phyloP scores from a whole-genome alignment of 768 basidiomycete species.

The Suillus alpinus region DNA sequence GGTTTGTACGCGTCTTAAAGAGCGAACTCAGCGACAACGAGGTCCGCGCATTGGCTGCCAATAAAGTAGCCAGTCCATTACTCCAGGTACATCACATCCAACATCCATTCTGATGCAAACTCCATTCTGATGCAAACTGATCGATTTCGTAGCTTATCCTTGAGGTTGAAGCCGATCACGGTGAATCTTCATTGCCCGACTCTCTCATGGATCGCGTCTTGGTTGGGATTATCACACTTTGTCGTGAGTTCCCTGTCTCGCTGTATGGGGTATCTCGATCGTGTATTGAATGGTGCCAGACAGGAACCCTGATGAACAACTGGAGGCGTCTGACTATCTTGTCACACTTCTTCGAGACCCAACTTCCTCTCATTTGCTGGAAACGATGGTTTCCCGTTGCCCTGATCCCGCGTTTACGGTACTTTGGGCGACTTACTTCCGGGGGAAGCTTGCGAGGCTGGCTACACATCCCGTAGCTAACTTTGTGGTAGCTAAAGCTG shows the following conservation, averaged over 20 bases:
- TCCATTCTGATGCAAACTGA: constrained; percentile 8
- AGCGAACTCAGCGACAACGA: constrained; percentile 63
- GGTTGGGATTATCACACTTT: constrained; percentile 67
- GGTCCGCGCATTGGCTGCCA: constrained; percentile 70
- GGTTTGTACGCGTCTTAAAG: constrained; percentile 51
- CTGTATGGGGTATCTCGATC: neutral
- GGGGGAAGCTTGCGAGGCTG: constrained; percentile 66
- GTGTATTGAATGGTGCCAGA: constrained; percentile 29
- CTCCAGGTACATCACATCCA: constrained; percentile 51
- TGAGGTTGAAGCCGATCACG: constrained; percentile 75
- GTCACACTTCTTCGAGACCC: constrained; percentile 79
- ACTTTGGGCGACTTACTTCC: constrained; percentile 80
- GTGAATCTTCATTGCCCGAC: constrained; percentile 51
- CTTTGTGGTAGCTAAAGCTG: constrained; percentile 82
- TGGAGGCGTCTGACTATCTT: constrained; percentile 73
- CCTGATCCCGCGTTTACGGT: constrained; percentile 58
- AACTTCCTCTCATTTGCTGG: constrained; percentile 88
- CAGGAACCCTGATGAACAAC: constrained; percentile 29
- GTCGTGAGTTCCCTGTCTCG: constrained; percentile 43
- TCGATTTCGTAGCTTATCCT: constrained; percentile 61
- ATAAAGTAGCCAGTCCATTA: constrained; percentile 74
- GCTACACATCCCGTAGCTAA: constrained; percentile 90
- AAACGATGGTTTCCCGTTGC: constrained; percentile 66
- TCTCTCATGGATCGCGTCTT: constrained; percentile 83
- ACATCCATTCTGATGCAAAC: constrained; percentile 10